Evolutionary conservation across 495 filamentous ascomycete genomes (phyloP), one percentile per base, ranked within the genome.

Genomic region (Halenospora varia): DNA sequence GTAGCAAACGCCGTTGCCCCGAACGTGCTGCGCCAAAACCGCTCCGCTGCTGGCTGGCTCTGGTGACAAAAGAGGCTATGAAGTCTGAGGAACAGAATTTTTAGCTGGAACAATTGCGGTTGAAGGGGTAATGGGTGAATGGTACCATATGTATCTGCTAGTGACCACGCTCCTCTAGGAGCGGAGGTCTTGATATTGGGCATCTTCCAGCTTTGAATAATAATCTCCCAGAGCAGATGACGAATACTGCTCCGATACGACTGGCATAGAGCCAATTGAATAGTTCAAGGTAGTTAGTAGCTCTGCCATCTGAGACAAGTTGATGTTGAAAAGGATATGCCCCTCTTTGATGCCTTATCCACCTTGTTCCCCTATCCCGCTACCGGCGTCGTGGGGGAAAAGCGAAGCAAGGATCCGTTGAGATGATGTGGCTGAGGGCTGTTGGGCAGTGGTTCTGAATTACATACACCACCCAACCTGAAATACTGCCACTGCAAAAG

Each of bases 131-230:
- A 25, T n/a, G 9, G 6, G 18, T 19, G 10, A 10, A 2, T 4
- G n/a, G 3, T 53, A 60, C 63, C 59, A 57, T 65, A 62, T 10
- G 56, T 51, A 55, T 65, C 63, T 58, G 59, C 56, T 42, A 65
- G 45, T 9, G 63, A 62, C 63, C 63, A 65, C 3, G 41, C 46
- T 11, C 41, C 35, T 46, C 52, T 50, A 9, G 15, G 15, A 6
- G 23, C 10, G 10, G 53, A 39, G 35, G 46, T 25, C 42, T 48
- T 60, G 40, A 57, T 48, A 11, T 24, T 29, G 0, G 50, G 17
- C 58, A 61, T 64, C 15, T 1, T 51, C 2, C 13, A 40, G 2
- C 4, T 29, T 18, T 26, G n/a, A 39, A 20, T n/a, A 13, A 20
- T 2, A 29, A 15, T 41, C 25, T 20, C 13, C 17, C 20, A 8